Base-by-base conservation (phyloP, 805 yeast species). In the Kazachstania kunashirensis region DNA sequence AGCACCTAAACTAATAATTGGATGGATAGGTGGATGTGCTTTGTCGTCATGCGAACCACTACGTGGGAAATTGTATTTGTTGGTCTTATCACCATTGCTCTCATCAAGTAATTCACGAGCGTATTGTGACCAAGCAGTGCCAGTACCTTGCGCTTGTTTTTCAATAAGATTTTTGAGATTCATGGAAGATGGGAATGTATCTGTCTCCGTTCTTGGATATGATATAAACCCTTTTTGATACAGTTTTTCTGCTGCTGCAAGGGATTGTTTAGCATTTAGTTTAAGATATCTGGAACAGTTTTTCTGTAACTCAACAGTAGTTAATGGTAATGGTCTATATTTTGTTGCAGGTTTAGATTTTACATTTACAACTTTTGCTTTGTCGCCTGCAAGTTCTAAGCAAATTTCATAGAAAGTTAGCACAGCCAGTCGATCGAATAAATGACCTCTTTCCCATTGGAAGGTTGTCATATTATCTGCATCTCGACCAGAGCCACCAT, bases 11-110 rank as follows among this genome's bases (percentile, higher is more conserved):
- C 65, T 21, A 51, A 67, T 45, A 64, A 72, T 40, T 0, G 99
- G 99, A 58, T 92, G 96, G 40, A 92, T 92, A 0, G 99, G 96
- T 4, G 98, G 97, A 70, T 92, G 99, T 17, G 98, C 97, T 53
- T 85, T 78, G 62, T 92, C 99, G 52, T 86, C 83, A 52, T 84
- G 79, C 10, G 65, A 69, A 4, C 99, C 99, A 27, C 68, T 67
- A 34, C 97, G 63, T 0, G 99, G 98, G 4, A 51, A 50, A n/a
- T 67, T 50, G 49, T 71, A 82, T 27, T 67, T 69, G 24, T 67
- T 68, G 3, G 57, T 41, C 7, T 14, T 27, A 3, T 29, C 28
- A 12, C 13, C 20, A 20, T 33, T 13, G 9, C 39, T 61, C 7
- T 59, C 57, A 6, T 72, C 36, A 6, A 78, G 48, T 3, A 57